Percentiles rank a stretch among this genome's conserved stretches.
Evolutionary conservation across 1,284 basidiomycete genomes (phyloP).

Genomic region (Puccinia novopanici): DNA sequence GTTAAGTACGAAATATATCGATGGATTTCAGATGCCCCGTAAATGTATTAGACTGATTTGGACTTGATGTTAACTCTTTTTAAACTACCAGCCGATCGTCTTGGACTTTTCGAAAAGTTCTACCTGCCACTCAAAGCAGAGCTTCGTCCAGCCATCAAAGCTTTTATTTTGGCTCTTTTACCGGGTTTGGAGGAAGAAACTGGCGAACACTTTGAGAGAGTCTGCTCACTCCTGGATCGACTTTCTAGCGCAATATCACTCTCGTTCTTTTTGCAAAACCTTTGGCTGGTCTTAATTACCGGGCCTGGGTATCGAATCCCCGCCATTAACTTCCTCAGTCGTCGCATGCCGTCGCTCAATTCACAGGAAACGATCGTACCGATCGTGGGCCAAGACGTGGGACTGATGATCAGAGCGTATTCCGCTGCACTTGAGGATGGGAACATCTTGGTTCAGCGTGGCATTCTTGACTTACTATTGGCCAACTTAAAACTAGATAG

Average conservation of each 20-base stretch:
- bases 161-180: conserved; percentile 86
- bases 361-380: conserved; percentile 67
- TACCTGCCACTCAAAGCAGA: conserved; percentile 82
- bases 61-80: background rate
- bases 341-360: conserved; percentile 67
- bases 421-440: conserved; percentile 84
- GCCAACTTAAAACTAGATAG: conserved; percentile 75
- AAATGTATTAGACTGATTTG: conserved; percentile 3
- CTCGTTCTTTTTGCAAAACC: conserved; percentile 89
- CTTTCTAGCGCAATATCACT: conserved; percentile 78
- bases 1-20: conserved; percentile 60
- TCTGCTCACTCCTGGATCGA: conserved; percentile 76
- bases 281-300: conserved; percentile 90
- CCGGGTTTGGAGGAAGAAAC: conserved; percentile 95
- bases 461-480: conserved; percentile 76
- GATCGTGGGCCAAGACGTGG: conserved; percentile 80
- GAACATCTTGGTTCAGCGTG: conserved; percentile 79
- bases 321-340: conserved; percentile 80
- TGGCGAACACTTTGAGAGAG: conserved; percentile 92
- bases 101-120: conserved; percentile 84
- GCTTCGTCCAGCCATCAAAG: conserved; percentile 86
- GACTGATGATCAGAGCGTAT: conserved; percentile 88
- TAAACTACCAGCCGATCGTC: conserved; percentile 69
- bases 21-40: conserved; percentile 1
- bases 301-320: conserved; percentile 84